phyloP scores from a whole-genome alignment of 768 basidiomycete genomes.

The Suillus tomentosus region DNA sequence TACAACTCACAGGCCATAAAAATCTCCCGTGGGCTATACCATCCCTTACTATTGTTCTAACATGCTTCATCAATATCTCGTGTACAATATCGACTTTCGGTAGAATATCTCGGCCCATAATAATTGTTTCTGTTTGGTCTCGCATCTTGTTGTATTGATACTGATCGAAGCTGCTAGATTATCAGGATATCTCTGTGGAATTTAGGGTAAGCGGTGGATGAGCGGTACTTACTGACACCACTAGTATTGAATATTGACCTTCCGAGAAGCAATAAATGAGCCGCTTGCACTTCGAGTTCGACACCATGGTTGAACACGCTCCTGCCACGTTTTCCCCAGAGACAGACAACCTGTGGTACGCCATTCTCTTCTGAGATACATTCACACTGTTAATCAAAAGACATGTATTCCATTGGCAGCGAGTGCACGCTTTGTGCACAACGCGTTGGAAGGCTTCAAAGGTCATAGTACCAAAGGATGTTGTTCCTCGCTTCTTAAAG shows the following conservation, averaged over 20 bases:
- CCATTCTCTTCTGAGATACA: background rate
- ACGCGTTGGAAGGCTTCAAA: background rate
- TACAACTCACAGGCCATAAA: background rate
- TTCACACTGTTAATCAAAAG: background rate
- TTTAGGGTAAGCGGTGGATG: background rate
- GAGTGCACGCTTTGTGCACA: background rate
- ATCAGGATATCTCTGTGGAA: background rate
- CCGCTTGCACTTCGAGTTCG: constrained; percentile 1
- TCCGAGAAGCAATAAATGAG: constrained; percentile 5
- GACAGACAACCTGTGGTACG: background rate
- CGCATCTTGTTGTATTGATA: background rate
- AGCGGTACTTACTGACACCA: background rate
- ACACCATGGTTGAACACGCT: background rate
- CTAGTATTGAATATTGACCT: background rate
- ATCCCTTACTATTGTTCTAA: background rate
- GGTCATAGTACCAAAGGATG: background rate
- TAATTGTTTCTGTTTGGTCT: background rate
- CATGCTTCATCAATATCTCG: constrained; percentile 1
- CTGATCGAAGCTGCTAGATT: background rate
- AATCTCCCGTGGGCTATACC: background rate
- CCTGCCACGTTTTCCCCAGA: background rate
- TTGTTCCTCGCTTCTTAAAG: background rate
- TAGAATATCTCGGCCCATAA: background rate
- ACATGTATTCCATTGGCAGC: background rate
- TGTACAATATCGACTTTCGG: constrained; percentile 1